phyloP scores from a whole-genome alignment of 1,139 yeast species.

The Candida glucosophila region DNA sequence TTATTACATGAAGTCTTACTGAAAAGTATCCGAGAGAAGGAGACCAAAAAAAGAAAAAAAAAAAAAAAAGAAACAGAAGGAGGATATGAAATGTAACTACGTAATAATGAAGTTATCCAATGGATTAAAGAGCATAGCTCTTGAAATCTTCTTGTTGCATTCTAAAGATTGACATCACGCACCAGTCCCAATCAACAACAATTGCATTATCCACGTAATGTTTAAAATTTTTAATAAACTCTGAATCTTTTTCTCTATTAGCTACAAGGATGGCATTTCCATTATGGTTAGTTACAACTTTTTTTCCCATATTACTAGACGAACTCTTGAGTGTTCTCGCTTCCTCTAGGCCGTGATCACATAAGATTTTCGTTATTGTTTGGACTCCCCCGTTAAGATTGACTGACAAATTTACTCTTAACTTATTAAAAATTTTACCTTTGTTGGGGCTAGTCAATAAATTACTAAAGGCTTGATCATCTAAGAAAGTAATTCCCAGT shows the following conservation, averaged over 20 bases:
- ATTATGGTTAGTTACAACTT: conserved; percentile 15
- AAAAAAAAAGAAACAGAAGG: conserved; percentile 1
- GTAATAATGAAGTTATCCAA: no score
- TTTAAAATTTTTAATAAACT: conserved; percentile 32
- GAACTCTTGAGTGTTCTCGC: conserved; percentile 21
- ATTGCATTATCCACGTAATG: conserved; percentile 18
- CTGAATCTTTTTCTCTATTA: conserved; percentile 35
- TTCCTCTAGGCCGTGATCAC: conserved; percentile 52
- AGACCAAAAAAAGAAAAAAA: no score
- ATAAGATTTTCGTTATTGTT: conserved; percentile 51
- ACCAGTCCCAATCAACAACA: conserved; percentile 63
- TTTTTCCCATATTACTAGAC: conserved; percentile 19
- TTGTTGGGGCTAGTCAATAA: conserved; percentile 17
- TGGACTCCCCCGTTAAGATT: conserved; percentile 64
- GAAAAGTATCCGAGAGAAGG: conserved; percentile 1
- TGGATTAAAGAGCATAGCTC: conserved; percentile 13
- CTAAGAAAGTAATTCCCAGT: conserved; percentile 16
- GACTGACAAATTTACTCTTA: conserved; percentile 48
- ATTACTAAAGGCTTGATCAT: conserved; percentile 12
- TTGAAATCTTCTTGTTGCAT: conserved; percentile 25
- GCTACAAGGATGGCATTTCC: conserved; percentile 22
- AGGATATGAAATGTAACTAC: no score
- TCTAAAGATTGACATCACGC: conserved; percentile 49
- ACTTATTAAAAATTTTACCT: conserved; percentile 35
- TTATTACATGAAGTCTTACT: conserved; percentile 2